Base-by-base conservation (phyloP, 352 stramenopile species). In the Phytophthora aleatoria region DNA sequence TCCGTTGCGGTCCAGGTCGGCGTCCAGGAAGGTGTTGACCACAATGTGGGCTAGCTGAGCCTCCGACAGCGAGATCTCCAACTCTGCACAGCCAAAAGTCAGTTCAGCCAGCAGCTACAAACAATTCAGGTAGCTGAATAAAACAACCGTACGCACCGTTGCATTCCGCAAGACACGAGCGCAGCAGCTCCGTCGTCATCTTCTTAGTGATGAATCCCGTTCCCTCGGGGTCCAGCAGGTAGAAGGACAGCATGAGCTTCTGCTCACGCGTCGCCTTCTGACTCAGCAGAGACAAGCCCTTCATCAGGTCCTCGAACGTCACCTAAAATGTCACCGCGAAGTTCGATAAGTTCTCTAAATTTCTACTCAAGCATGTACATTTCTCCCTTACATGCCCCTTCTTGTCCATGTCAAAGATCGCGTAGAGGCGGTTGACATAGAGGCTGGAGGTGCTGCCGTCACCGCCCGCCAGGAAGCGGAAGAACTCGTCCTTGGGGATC, bases 401-500 rank as follows among this genome's bases (percentile, higher is more conserved):
- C 64, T 77, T 82, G 35, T 76, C 69, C 72, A 91, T 89, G 59
- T 93, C 84, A 57, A 95, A 95, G 71, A 95, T 91, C 52, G 82
- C 81, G 70, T 94, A 95, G 45, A 95, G 81, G 50, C 87, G 87
- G 57, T 89, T 94, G 24, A 87, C 80, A 59, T 94, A 95, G 50
- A 95, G 73, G 54, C 85, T 93, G 20, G 85, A 84, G 5, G 81
- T 81, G 60, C 70, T 79, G 24, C 76, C 73, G 54, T 87, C 86
- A 41, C 77, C 82, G 13, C 81, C 79, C 48, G 82, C 87, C 44
- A 95, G 70, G 62, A 95, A 93, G 43, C 84, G 83, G 68, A 92
- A 92, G 61, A 95, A 95, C 61, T 95, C 87, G 48, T 94, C 87
- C 65, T 90, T 90, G 20, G 82, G 83, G 59, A 95, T 95, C 44